phyloP scores from a whole-genome alignment of 371 early-diverging fungal genomes.

The Mortierella sp. region DNA sequence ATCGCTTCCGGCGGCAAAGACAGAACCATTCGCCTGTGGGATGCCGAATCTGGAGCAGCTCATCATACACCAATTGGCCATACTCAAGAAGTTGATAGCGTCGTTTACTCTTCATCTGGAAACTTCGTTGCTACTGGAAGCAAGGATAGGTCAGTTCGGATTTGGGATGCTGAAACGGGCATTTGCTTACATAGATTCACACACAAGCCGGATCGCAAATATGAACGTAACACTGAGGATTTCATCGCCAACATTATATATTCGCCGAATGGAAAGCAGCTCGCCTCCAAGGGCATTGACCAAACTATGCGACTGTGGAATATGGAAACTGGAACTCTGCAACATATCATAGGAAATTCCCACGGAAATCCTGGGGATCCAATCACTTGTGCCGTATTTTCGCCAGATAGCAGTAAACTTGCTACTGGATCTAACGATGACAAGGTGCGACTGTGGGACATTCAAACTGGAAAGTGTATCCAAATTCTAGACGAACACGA shows the following conservation, averaged over 20 bases:
- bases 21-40: neutral
- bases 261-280: neutral
- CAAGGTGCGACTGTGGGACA: conserved; percentile 23
- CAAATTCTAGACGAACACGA: neutral
- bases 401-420: neutral
- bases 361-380: neutral
- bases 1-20: neutral
- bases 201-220: too few relatives aligned
- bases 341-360: neutral
- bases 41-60: neutral
- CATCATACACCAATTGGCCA: neutral
- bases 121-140: neutral
- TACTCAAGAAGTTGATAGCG: neutral
- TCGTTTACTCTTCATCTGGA: neutral
- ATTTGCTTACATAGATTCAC: neutral
- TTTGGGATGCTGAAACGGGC: neutral
- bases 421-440: conserved; percentile 12
- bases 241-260: neutral
- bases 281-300: neutral
- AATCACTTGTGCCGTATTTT: neutral
- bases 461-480: neutral
- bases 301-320: neutral
- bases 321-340: neutral
- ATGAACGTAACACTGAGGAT: neutral
- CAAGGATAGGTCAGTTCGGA: neutral